A percentile compares a stretch with the other conserved stretches of the same genome.
Evolutionary conservation across 2,329 filamentous ascomycete species (phyloP).

Genomic region (Tolypocladium amazonense): DNA sequence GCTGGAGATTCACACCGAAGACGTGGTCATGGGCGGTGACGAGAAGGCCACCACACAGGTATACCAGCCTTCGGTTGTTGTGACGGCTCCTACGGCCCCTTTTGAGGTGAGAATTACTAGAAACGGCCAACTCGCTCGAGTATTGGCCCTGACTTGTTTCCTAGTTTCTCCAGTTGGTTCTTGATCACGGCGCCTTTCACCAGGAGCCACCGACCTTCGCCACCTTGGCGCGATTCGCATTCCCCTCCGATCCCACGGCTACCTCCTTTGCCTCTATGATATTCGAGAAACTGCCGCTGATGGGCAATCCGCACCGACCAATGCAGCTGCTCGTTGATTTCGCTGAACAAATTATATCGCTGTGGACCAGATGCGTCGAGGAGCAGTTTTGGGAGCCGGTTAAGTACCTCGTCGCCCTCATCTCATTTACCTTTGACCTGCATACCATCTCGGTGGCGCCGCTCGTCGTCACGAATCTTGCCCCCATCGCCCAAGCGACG

Average conservation of each 20-base stretch:
- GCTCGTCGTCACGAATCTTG: constrained; percentile 45
- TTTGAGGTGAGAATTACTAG: constrained; percentile 30
- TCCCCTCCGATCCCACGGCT: constrained; percentile 48
- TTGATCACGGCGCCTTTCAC: constrained; percentile 48
- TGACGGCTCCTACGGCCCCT: constrained; percentile 17
- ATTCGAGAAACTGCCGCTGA: constrained; percentile 52
- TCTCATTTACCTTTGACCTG: constrained; percentile 52
- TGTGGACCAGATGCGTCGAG: constrained; percentile 59
- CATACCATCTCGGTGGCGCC: constrained; percentile 50
- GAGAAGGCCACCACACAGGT: constrained; percentile 7
- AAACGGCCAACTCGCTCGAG: not conserved
- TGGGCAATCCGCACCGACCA: constrained; percentile 37
- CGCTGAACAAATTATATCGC: constrained; percentile 48
- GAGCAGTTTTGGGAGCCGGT: constrained; percentile 56
- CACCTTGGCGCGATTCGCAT: constrained; percentile 49
- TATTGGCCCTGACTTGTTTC: not conserved
- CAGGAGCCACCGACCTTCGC: constrained; percentile 56
- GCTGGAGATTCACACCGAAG: constrained; percentile 40
- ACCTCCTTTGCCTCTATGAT: constrained; percentile 57
- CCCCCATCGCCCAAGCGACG: constrained; percentile 46
- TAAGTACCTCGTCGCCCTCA: constrained; percentile 51
- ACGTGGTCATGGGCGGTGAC: constrained; percentile 25
- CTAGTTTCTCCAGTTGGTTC: constrained; percentile 51
- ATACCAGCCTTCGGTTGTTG: constrained; percentile 9
- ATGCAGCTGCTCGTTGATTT: constrained; percentile 53